Conservation (phyloP, 2,329 filamentous ascomycete genomes). For the Diaporthe vaccinii region DNA sequence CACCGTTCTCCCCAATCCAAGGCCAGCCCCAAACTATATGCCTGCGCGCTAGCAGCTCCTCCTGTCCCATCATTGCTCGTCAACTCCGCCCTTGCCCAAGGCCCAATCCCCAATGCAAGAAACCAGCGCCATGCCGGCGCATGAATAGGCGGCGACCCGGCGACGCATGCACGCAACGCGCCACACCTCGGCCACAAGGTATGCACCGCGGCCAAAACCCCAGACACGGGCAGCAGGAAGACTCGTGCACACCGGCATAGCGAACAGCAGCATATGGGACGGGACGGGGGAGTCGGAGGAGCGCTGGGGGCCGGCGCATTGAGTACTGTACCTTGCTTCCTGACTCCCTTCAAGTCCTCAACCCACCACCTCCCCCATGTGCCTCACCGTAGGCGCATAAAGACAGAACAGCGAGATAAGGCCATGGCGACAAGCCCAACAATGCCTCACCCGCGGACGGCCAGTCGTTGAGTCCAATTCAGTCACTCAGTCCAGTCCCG, state of each 20-base stretch:
- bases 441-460: not conserved
- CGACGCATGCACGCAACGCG: conserved; percentile 16
- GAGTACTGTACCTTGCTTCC: not conserved
- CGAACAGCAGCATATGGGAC: conserved; percentile 3
- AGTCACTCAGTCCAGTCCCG: not conserved
- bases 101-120: not conserved
- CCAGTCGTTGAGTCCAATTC: not conserved
- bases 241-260: conserved; percentile 15
- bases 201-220: not conserved
- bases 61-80: not conserved
- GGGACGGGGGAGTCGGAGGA: not conserved
- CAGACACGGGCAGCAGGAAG: conserved; percentile 4
- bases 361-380: not conserved
- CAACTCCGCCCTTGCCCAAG: not conserved
- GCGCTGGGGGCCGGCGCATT: not conserved
- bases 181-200: conserved; percentile 17
- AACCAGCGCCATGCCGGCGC: conserved; percentile 26
- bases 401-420: not conserved
- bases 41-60: not conserved
- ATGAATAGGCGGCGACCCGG: conserved; percentile 24
- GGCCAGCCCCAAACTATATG: conserved; percentile 17
- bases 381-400: not conserved
- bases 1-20: not conserved
- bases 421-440: conserved; percentile 9
- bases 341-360: not conserved